Percentiles rank a stretch among this genome's conserved stretches.
Conservation (phyloP, 192 early-diverging fungal genomes). For the Coemansia sp. region DNA sequence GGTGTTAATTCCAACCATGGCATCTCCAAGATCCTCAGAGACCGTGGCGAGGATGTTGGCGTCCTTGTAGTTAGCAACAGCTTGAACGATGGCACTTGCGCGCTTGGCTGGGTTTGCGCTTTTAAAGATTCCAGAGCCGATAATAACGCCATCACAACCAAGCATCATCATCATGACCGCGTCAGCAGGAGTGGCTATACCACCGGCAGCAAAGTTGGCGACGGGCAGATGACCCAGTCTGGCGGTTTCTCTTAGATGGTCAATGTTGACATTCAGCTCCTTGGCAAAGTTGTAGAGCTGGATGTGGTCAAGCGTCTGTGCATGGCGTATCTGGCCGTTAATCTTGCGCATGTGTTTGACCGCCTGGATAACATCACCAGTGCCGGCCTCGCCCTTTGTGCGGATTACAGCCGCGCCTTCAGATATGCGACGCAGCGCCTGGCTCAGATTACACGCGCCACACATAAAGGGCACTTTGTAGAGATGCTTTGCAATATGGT, state of each 20-base stretch:
- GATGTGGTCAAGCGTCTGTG: conserved; percentile 79
- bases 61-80: conserved; percentile 95
- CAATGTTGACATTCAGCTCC: conserved; percentile 89
- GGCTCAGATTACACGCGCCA: conserved; percentile 94
- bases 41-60: conserved; percentile 84
- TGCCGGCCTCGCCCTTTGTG: conserved; percentile 98
- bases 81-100: conserved; percentile 92
- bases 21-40: conserved; percentile 91
- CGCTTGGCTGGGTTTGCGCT: conserved; percentile 91
- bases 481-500: conserved; percentile 96
- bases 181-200: conserved; percentile 97
- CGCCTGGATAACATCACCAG: conserved; percentile 97
- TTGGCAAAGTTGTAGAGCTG: conserved; percentile 97
- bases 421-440: conserved; percentile 93
- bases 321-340: conserved; percentile 82
- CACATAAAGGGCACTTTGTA: conserved; percentile 96
- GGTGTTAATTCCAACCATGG: conserved; percentile 95
- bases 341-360: conserved; percentile 94
- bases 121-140: conserved; percentile 98
- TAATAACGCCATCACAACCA: conserved; percentile 98
- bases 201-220: conserved; percentile 98
- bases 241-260: conserved; percentile 88
- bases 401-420: conserved; percentile 99
- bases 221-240: conserved; percentile 90
- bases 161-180: conserved; percentile 99